Conservation (phyloP, 2,329 filamentous ascomycete species). For the Trichoderma sp. region DNA sequence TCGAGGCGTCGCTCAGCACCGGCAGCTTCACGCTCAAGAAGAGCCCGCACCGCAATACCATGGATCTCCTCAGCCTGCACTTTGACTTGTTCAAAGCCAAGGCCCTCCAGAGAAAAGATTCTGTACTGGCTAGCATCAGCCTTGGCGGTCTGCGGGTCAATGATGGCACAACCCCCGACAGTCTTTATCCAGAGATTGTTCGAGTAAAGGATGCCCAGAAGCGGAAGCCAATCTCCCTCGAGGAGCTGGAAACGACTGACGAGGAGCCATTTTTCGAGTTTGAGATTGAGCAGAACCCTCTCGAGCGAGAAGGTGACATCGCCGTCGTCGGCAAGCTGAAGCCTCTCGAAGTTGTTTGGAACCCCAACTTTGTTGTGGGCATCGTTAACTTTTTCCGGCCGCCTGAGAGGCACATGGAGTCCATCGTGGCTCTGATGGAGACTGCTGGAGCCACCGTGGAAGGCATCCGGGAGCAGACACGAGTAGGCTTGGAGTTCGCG, state of each 20-base stretch:
- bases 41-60: constrained; percentile 56
- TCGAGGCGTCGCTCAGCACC: constrained; percentile 89
- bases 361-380: constrained; percentile 86
- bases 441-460: constrained; percentile 93
- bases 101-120: constrained; percentile 84
- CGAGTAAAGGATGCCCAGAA: constrained; percentile 80
- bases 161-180: constrained; percentile 90
- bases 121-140: constrained; percentile 80
- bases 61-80: constrained; percentile 82
- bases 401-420: constrained; percentile 97
- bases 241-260: constrained; percentile 49
- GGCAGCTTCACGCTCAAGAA: constrained; percentile 94
- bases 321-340: constrained; percentile 88
- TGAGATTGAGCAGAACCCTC: constrained; percentile 89
- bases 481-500: constrained; percentile 93
- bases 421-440: constrained; percentile 92
- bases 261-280: constrained; percentile 86
- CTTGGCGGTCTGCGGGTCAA: constrained; percentile 92
- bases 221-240: constrained; percentile 49
- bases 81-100: constrained; percentile 95
- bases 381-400: constrained; percentile 95
- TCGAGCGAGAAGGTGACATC: constrained; percentile 88
- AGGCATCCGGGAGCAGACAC: constrained; percentile 88
- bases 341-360: constrained; percentile 96
- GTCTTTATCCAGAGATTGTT: constrained; percentile 90